phyloP scores from a whole-genome alignment of 768 basidiomycete genomes.

The Russula dissimulans region DNA sequence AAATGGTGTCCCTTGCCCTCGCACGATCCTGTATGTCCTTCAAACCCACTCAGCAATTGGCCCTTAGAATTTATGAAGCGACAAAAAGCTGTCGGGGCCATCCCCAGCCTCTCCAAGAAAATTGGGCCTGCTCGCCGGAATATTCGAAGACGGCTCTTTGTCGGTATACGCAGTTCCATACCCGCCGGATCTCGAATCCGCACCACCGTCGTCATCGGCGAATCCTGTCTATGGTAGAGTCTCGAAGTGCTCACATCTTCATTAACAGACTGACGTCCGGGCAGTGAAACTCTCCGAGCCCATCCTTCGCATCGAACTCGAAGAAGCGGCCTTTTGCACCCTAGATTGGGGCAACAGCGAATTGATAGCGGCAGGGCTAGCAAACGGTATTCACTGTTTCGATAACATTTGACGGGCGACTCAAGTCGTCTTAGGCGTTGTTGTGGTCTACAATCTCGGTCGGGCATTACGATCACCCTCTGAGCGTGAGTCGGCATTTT shows the following conservation, averaged over 20 bases:
- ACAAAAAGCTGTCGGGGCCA: not conserved
- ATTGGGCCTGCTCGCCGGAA: slow-evolving; percentile 75
- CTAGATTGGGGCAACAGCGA: slow-evolving; percentile 90
- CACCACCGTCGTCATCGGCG: not conserved
- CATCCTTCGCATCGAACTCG: slow-evolving; percentile 59
- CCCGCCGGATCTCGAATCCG: slow-evolving; percentile 42
- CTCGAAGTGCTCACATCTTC: not conserved
- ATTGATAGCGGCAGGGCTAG: slow-evolving; percentile 70
- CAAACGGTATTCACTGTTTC: slow-evolving; percentile 49
- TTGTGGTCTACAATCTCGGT: slow-evolving; percentile 50
- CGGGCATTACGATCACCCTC: slow-evolving; percentile 6
- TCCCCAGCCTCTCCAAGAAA: slow-evolving; percentile 36
- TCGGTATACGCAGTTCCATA: slow-evolving; percentile 74
- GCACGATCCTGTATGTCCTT: slow-evolving; percentile 43
- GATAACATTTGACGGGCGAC: not conserved
- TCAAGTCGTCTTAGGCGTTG: slow-evolving; percentile 32
- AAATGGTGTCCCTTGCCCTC: slow-evolving; percentile 93
- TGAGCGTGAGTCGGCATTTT: not conserved
- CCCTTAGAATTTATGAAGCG: not conserved
- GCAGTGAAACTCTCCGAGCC: slow-evolving; percentile 56
- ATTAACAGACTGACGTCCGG: not conserved
- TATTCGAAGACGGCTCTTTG: slow-evolving; percentile 82
- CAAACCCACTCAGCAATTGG: not conserved
- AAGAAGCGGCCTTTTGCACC: slow-evolving; percentile 66
- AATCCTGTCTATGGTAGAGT: slow-evolving; percentile 11